A percentile compares a stretch with the other conserved stretches of the same genome.
Conservation (phyloP, 1,284 basidiomycete species). For the Cryptococcus floricola region DNA sequence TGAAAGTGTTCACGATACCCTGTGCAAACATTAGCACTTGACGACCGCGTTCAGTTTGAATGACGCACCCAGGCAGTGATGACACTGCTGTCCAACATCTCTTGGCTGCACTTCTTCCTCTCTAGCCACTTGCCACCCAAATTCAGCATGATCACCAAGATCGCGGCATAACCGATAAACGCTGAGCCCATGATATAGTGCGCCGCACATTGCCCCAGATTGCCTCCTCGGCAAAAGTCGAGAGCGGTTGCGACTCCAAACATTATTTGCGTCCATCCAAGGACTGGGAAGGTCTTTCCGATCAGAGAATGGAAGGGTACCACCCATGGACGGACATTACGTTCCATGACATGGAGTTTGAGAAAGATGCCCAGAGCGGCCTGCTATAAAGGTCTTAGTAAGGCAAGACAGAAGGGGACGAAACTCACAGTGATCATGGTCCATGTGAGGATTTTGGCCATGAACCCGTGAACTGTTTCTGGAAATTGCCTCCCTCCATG, state of each 20-base stretch:
- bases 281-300: slow-evolving; percentile 78
- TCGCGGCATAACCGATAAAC: slow-evolving; percentile 79
- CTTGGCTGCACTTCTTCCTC: slow-evolving; percentile 57
- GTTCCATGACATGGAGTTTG: slow-evolving; percentile 85
- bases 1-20: slow-evolving; percentile 81
- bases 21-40: slow-evolving; percentile 11
- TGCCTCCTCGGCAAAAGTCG: slow-evolving; percentile 63
- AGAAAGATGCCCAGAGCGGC: slow-evolving; percentile 78
- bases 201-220: slow-evolving; percentile 74
- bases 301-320: slow-evolving; percentile 72
- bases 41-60: neutral
- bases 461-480: slow-evolving; percentile 62
- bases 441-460: slow-evolving; percentile 65
- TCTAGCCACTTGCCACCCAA: slow-evolving; percentile 79
- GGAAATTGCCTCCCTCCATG: slow-evolving; percentile 72
- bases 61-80: slow-evolving; percentile 77
- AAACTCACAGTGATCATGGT: slow-evolving; percentile 55
- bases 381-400: slow-evolving; percentile 52
- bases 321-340: slow-evolving; percentile 66
- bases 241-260: slow-evolving; percentile 48
- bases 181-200: slow-evolving; percentile 86
- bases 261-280: slow-evolving; percentile 71
- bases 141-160: slow-evolving; percentile 78
- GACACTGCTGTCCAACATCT: slow-evolving; percentile 86
- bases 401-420: neutral